phyloP scores from a whole-genome alignment of 768 basidiomycete genomes.

The Leccinum olivaceopallidum region DNA sequence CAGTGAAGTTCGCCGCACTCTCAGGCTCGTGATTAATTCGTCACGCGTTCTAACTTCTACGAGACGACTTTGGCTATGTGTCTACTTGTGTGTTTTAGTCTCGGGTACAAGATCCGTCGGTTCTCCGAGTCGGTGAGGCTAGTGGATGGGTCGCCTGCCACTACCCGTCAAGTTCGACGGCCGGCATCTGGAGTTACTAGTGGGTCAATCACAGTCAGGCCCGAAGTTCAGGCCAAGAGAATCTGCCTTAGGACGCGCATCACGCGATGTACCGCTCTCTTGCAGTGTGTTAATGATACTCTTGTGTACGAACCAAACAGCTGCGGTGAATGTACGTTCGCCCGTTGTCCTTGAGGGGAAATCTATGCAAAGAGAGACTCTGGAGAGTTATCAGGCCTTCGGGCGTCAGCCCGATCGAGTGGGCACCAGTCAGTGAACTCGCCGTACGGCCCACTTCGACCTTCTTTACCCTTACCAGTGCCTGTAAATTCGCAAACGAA shows the following conservation, averaged over 20 bases:
- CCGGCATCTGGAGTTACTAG: neutral
- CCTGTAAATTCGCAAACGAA: no score
- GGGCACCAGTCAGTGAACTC: neutral
- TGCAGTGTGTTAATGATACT: neutral
- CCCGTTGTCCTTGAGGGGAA: neutral
- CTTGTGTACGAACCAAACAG: neutral
- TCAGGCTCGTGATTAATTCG: neutral
- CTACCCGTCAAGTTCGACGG: neutral
- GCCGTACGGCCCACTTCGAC: neutral
- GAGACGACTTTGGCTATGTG: neutral
- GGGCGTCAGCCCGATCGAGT: no score
- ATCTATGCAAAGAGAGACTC: no score
- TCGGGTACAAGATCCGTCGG: neutral
- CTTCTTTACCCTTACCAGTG: neutral
- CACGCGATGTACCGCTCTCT: constrained; percentile 5
- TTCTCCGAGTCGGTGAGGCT: neutral
- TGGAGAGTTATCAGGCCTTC: no score
- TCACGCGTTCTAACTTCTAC: neutral
- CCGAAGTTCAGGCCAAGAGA: neutral
- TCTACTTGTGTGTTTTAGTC: neutral
- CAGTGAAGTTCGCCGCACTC: neutral
- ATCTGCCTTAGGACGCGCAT: neutral
- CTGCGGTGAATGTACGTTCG: no score
- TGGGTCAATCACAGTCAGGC: neutral
- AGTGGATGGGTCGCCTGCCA: neutral